Percentiles rank a stretch among this genome's conserved stretches.
Conservation (phyloP, 2,329 filamentous ascomycete species). For the Thyridium curvatum region DNA sequence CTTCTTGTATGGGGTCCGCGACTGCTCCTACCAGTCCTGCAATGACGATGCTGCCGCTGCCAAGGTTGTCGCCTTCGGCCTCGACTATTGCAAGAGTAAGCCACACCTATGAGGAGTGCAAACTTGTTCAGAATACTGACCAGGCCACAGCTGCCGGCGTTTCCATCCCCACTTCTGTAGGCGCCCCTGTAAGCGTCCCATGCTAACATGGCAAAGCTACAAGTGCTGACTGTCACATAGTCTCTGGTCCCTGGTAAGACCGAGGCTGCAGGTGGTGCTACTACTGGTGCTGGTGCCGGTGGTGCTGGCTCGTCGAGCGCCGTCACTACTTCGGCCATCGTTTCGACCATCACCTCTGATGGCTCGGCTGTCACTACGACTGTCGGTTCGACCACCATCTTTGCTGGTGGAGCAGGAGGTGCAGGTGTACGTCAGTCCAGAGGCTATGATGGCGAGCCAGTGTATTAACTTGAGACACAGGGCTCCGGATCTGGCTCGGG, state of each 20-base stretch:
- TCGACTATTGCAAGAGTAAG: slow-evolving; percentile 31
- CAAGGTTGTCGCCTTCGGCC: slow-evolving; percentile 30
- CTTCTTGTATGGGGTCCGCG: slow-evolving; percentile 43
- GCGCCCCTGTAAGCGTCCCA: slow-evolving; percentile 11
- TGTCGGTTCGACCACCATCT: slow-evolving; percentile 6
- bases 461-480: neutral
- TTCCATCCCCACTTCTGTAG: slow-evolving; percentile 21
- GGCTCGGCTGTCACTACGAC: slow-evolving; percentile 2
- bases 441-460: neutral
- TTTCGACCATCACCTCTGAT: slow-evolving; percentile 1
- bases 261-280: neutral
- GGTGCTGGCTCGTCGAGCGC: slow-evolving; percentile 1
- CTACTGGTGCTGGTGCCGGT: neutral
- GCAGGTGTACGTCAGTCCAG: neutral
- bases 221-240: too few species aligned
- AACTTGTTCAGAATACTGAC: slow-evolving; percentile 11
- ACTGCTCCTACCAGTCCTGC: slow-evolving; percentile 42
- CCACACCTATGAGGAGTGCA: neutral
- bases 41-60: slow-evolving; percentile 21
- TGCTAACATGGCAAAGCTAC: too few species aligned
- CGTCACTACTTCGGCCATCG: neutral
- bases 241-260: too few species aligned
- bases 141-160: slow-evolving; percentile 22
- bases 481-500: slow-evolving; percentile 2
- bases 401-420: slow-evolving; percentile 2